Percentiles rank a stretch among this genome's conserved stretches.
Evolutionary conservation across 2,329 filamentous ascomycete species (phyloP).

Genomic region (Botrytis medusae): DNA sequence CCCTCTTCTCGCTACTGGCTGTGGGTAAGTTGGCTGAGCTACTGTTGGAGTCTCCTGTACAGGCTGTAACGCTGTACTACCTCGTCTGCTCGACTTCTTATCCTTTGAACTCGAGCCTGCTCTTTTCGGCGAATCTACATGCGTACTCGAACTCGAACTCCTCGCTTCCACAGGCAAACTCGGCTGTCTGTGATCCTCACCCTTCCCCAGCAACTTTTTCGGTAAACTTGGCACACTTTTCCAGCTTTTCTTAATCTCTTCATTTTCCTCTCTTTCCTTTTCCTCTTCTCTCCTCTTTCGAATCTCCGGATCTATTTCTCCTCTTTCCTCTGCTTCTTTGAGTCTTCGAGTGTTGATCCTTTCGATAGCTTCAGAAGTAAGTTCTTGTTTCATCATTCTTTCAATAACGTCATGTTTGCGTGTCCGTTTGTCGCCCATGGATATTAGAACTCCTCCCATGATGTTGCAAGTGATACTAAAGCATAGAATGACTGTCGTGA

Average conservation of each 20-base stretch:
- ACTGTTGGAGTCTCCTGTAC: constrained; percentile 26
- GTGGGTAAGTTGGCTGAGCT: constrained; percentile 22
- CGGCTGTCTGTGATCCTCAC: constrained; percentile 34
- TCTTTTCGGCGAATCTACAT: constrained; percentile 21
- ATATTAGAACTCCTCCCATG: constrained; percentile 72
- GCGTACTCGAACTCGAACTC: constrained; percentile 17
- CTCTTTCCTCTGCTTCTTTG: constrained; percentile 65
- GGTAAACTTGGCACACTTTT: constrained; percentile 32
- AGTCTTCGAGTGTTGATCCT: constrained; percentile 87
- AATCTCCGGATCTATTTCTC: constrained; percentile 29
- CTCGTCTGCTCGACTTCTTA: constrained; percentile 20
- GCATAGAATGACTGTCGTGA: constrained; percentile 79
- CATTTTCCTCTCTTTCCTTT: constrained; percentile 43
- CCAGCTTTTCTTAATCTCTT: constrained; percentile 35
- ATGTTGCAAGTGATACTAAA: constrained; percentile 77
- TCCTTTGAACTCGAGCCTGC: constrained; percentile 11
- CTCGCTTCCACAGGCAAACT: constrained; percentile 29
- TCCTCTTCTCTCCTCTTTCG: constrained; percentile 52
- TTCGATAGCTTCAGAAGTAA: constrained; percentile 63
- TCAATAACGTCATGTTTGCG: constrained; percentile 84
- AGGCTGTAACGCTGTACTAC: constrained; percentile 17
- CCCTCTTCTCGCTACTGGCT: constrained; percentile 13
- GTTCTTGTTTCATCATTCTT: constrained; percentile 70
- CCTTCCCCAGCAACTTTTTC: constrained; percentile 34
- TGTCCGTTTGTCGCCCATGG: constrained; percentile 70